Evolutionary conservation across 1,139 yeast genomes (phyloP), one percentile per base, ranked within the genome.

Genomic region (Schwanniomyces etchellsii): DNA sequence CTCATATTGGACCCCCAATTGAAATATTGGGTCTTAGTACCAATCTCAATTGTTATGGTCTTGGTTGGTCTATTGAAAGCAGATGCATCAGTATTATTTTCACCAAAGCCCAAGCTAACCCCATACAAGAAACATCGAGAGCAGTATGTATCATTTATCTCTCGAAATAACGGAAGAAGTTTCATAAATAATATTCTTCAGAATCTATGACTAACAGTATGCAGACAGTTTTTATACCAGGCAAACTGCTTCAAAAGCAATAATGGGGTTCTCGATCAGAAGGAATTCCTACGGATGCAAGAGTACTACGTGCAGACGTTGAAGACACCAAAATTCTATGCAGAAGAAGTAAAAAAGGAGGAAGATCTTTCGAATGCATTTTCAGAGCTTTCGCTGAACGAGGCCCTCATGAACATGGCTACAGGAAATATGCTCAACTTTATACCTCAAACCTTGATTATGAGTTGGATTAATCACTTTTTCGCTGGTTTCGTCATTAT

Each of bases 391-490:
- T 65, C 69, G 28, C 68, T 78, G 16, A 72, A 81, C 44, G 96
- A 88, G 33, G 77, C 80, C n/a, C 60, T 88, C 65, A 71, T 81
- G 72, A 71, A 69, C 33, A 81, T 85, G 81, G 75, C 89, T 35
- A 85, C 85, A 51, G 80, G 81, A 4, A 89, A 86, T 48, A 63
- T 86, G 45, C 77, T 89, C 53, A 84, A 78, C 55, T 85, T 81
- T 51, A 74, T 88, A 13, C 96, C 97, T 1, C 97, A 91, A 57
- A 86, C 96, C 0, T 55, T 88, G 28, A 81, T 89, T 44, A 89
- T 91, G 96, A 89, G 89, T 43, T 91, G 96, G 96, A 91, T 89
- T 42, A 86, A 86, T 52, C 85, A 80, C 45, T 86, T 91, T 60
- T 91, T 88, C 54, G 88, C 93, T 5, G 97, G 96, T 1, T 86